Evolutionary conservation across 208 protist species (phyloP), one percentile per base, ranked within the genome.

Genomic region (Trypanosoma cruzi): DNA sequence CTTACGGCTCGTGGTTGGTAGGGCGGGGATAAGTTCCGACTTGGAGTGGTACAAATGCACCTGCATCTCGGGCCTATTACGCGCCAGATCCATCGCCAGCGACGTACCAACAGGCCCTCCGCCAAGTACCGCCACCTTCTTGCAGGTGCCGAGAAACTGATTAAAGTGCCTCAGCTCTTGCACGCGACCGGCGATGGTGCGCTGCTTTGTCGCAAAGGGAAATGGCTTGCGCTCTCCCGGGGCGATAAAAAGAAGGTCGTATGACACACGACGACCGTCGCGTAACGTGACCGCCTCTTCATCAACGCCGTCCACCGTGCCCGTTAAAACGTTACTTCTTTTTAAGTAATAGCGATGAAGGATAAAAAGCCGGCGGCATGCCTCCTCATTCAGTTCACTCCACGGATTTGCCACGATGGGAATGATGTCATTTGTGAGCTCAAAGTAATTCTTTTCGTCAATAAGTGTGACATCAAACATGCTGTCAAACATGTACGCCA

Each of bases 301-400:
- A 57, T 90, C 82, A 31, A 94, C 88, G 8, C 88, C 89, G 32
- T 83, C 68, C 44, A 94, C 92, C n/a, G 82, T 90, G 28, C 89
- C 92, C 0, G 89, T 92, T 13, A 97, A 63, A 0, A 95, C 83
- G 69, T 97, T 95, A 49, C 82, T 75, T 32, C 81, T 71, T 65
- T 92, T 93, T 8, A 97, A 78, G 79, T 97, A 97, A 67, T 90
- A 95, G 24, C 92, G 83, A 64, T 97, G 92, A 24, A 93, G 74
- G 48, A 89, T 75, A 67, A 93, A 80, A 68, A 94, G 81, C 14
- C 84, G 81, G 4, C 88, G 84, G 58, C 83, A 89, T 44, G 88
- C 83, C 71, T 93, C 81, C 29, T 80, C 69, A 57, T 87, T 78
- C 57, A 82, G 76, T 3, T 89, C 82, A 29, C 74, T 78, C 86